Evolutionary conservation across 2,329 filamentous ascomycete genomes (phyloP), one percentile per base, ranked within the genome.

Genomic region (Claviceps sp.): DNA sequence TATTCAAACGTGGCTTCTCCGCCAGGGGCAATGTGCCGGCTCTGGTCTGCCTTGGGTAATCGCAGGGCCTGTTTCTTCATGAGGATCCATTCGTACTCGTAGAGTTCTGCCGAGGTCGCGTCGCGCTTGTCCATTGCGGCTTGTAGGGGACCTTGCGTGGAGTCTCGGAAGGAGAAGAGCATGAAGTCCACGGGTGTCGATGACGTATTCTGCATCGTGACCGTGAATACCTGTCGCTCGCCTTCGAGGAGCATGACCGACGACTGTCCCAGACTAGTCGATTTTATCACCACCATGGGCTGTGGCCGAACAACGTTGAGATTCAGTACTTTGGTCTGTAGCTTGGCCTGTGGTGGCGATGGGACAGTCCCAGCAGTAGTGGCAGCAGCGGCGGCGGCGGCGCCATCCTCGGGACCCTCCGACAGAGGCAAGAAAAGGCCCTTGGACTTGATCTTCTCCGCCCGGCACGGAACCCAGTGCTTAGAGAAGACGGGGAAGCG

Each of bases 191-290:
- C 87, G 1, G 87, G 74, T 1, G 85, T 89, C 1, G 74, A 71
- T 0, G 89, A 93, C 8, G 81, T 73, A 58, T 98, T 98, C 58
- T 85, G 79, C 14, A 97, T 70, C 0, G 85, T 90, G 16, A 96
- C 76, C 0, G 80, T 84, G 62, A 97, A 94, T 0, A 73, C 73
- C 59, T 82, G 84, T 22, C 78, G 79, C 67, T 98, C 91, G 44
- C 93, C 93, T 69, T 97, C 91, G 5, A 98, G 74, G 11, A 98
- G 77, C 89, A 95, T 96, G 39, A 95, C 72, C 10, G 89, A 87
- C 22, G 86, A 87, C 61, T 96, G 90, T 0, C 85, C 80, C 1
- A 96, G 74, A 13, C 85, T 88, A 3, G 84, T 85, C 7, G 83
- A 83, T 61, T 87, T 84, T 19, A 96, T 76, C 3, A 82, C 71